Evolutionary conservation across 164 flowering plant species (phyloP).

Genomic region (Houttuynia cordata): DNA sequence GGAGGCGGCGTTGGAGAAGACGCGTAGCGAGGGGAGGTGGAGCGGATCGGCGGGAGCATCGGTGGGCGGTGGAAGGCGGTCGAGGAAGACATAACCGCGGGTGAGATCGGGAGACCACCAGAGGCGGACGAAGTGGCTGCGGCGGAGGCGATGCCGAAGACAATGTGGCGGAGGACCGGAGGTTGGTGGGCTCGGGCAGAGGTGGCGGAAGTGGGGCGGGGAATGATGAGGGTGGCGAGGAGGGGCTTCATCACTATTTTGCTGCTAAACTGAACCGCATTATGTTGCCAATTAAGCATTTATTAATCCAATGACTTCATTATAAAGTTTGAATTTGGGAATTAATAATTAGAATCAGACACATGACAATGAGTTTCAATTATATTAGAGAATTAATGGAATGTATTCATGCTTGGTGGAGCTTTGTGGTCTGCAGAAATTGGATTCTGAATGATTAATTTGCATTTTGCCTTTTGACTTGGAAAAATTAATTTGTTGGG

Average conservation of each 20-base stretch:
- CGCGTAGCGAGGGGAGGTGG: conserved; percentile 30
- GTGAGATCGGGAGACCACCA: conserved; percentile 46
- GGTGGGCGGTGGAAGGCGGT: conserved; percentile 9
- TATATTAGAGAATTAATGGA: too few relatives aligned
- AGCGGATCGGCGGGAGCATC: not conserved
- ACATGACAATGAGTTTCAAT: too few relatives aligned
- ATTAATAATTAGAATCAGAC: too few relatives aligned
- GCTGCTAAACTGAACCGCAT: too few relatives aligned
- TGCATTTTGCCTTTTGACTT: too few relatives aligned
- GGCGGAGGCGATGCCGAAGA: conserved; percentile 54
- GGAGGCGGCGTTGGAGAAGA: conserved; percentile 46
- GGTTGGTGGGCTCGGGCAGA: conserved; percentile 4
- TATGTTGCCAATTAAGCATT: too few relatives aligned
- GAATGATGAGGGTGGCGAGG: not conserved
- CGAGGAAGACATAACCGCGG: conserved; percentile 58
- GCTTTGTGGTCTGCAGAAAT: too few relatives aligned
- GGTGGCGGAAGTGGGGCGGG: not conserved
- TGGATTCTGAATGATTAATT: too few relatives aligned
- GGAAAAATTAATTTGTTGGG: not conserved
- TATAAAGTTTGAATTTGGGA: too few relatives aligned
- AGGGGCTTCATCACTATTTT: conserved; percentile 5
- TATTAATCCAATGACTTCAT: too few relatives aligned
- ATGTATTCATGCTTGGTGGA: too few relatives aligned
- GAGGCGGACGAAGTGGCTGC: conserved; percentile 33
- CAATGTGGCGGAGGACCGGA: conserved; percentile 36